Conservation (phyloP, 1,284 basidiomycete species). For the Ustilago loliicola region DNA sequence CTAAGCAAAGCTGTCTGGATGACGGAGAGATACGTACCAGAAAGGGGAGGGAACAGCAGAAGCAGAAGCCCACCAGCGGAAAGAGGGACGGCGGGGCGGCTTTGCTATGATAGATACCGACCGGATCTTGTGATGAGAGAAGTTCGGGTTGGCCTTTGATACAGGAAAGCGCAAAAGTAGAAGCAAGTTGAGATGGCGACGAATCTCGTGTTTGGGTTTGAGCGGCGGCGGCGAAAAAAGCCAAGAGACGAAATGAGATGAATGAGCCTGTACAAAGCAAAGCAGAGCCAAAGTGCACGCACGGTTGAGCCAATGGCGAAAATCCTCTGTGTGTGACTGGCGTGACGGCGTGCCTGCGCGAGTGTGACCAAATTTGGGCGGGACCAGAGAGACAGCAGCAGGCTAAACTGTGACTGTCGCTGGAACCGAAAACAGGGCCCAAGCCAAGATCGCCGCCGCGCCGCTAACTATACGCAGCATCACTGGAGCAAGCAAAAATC, state of each 20-base stretch:
- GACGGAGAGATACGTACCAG: slow-evolving; percentile 13
- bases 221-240: not conserved
- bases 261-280: no score
- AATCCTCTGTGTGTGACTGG: not conserved
- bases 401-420: no score
- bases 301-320: slow-evolving; percentile 1
- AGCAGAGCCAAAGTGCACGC: not conserved
- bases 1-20: not conserved
- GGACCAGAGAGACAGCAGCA: not conserved
- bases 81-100: not conserved
- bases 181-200: slow-evolving; percentile 14
- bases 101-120: not conserved
- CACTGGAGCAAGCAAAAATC: not conserved
- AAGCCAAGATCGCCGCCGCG: slow-evolving; percentile 2
- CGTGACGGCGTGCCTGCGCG: not conserved
- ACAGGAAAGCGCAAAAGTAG: not conserved
- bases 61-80: slow-evolving; percentile 1
- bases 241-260: slow-evolving; percentile 1
- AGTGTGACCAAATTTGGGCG: not conserved
- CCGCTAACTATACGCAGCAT: not conserved
- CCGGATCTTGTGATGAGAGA: slow-evolving; percentile 8
- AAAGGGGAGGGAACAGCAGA: not conserved
- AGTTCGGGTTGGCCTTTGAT: not conserved
- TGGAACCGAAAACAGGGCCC: slow-evolving; percentile 1
- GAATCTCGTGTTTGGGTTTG: not conserved